Conservation (phyloP, 768 basidiomycete genomes). For the Kwoniella europaea region DNA sequence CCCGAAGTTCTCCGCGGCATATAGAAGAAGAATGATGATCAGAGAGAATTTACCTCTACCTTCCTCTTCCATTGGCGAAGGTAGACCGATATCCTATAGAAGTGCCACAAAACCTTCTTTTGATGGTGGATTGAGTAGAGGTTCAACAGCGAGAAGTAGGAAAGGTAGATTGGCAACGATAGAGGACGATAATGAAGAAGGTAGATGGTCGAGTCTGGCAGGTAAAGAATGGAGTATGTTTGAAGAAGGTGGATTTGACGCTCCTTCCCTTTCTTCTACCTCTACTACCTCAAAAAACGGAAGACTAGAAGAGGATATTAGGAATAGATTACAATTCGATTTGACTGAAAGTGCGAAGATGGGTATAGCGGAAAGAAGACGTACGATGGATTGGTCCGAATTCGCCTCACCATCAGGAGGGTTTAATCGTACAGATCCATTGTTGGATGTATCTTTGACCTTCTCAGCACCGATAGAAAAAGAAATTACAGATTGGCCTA, state of each 20-base stretch:
- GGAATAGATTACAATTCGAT: constrained; percentile 83
- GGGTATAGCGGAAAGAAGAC: constrained; percentile 76
- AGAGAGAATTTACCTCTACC: constrained; percentile 41
- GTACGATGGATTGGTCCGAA: constrained; percentile 87
- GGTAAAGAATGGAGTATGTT: constrained; percentile 93
- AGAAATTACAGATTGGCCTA: constrained; percentile 73
- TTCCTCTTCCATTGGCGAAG: constrained; percentile 8
- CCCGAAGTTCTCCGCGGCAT: constrained; percentile 37
- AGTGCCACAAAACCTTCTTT: constrained; percentile 17
- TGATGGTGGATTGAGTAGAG: background rate
- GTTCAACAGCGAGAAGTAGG: background rate
- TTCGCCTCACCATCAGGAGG: constrained; percentile 73
- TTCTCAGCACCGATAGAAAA: constrained; percentile 69
- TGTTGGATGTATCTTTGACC: constrained; percentile 78
- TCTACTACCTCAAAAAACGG: background rate
- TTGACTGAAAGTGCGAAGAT: constrained; percentile 82
- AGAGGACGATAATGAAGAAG: constrained; percentile 60
- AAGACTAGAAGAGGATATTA: constrained; percentile 60
- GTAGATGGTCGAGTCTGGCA: constrained; percentile 77
- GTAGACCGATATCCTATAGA: constrained; percentile 20
- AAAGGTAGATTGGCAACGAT: constrained; percentile 1
- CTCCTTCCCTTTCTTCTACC: constrained; percentile 45
- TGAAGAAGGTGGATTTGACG: constrained; percentile 78
- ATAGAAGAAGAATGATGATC: constrained; percentile 34
- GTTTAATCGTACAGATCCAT: constrained; percentile 77